phyloP scores from a whole-genome alignment of 768 basidiomycete species.

The Coprinopsis strossmayeri region DNA sequence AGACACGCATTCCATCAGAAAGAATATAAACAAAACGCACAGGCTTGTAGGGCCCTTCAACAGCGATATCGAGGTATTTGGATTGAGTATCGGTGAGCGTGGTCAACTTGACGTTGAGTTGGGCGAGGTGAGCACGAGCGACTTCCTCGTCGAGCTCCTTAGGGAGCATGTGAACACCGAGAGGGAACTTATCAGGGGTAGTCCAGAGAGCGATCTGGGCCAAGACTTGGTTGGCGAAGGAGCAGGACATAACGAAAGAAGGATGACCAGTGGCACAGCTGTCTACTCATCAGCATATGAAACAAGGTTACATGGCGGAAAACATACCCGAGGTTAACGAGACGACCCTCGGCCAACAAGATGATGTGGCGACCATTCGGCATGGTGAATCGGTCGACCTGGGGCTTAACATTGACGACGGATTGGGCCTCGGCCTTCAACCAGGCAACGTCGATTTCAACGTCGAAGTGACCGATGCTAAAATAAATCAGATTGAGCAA shows the following conservation, averaged over 20 bases:
- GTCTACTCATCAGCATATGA: background rate
- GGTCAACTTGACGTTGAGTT: conserved; percentile 93
- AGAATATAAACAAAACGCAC: conserved; percentile 15
- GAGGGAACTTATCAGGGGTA: conserved; percentile 82
- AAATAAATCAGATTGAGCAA: conserved; percentile 7
- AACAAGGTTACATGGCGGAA: conserved; percentile 9
- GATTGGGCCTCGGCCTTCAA: conserved; percentile 87
- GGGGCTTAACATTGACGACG: conserved; percentile 91
- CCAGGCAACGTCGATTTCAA: conserved; percentile 97
- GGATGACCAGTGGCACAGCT: conserved; percentile 98
- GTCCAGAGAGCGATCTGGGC: conserved; percentile 99
- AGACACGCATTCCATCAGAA: conserved; percentile 1
- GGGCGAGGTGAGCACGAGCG: conserved; percentile 88
- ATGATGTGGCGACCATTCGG: conserved; percentile 88
- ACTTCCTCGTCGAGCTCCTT: conserved; percentile 99
- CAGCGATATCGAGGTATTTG: conserved; percentile 86
- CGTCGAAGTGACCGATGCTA: conserved; percentile 82
- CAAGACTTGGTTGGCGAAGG: conserved; percentile 97
- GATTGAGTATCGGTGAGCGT: conserved; percentile 67
- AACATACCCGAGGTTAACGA: conserved; percentile 91
- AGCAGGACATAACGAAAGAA: conserved; percentile 99
- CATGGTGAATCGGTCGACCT: conserved; percentile 98
- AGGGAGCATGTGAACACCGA: conserved; percentile 98
- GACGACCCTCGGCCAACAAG: conserved; percentile 96
- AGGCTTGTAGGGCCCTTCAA: conserved; percentile 62